Base-by-base conservation (phyloP, 257 asterid species). In the Dorcoceras hygrometricum region DNA sequence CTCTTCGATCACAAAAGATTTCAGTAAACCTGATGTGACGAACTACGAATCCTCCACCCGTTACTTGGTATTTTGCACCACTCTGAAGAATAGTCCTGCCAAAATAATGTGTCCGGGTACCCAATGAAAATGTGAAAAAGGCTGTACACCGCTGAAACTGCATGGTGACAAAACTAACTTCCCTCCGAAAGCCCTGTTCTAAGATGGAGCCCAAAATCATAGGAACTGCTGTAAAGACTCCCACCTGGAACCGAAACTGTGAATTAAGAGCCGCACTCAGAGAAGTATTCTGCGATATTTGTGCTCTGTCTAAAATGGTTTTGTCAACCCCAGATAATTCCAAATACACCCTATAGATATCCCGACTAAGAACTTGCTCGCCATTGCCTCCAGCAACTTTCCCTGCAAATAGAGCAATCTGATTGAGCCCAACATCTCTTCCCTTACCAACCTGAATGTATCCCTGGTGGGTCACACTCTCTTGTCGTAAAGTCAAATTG, bases 401-500 rank as follows among this genome's bases (percentile, higher is more conserved):
- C n/a, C n/a, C n/a, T n/a, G n/a, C n/a, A n/a, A n/a, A n/a, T n/a
- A n/a, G n/a, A n/a, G n/a, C n/a, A n/a, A n/a, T n/a, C n/a, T n/a
- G n/a, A n/a, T n/a, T n/a, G n/a, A n/a, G n/a, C n/a, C n/a, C n/a
- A n/a, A n/a, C n/a, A n/a, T 93, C 99, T 72, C 99, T 77, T 19
- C 99, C 99, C 84, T 93, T 93, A 77, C 99, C 99, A 71, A 93
- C 97, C 96, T 90, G 82, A n/a, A n/a, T n/a, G n/a, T n/a, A n/a
- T n/a, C n/a, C n/a, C n/a, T n/a, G n/a, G n/a, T n/a, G n/a, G n/a
- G n/a, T n/a, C n/a, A n/a, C n/a, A n/a, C n/a, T n/a, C n/a, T n/a
- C n/a, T n/a, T n/a, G n/a, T n/a, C n/a, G n/a, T n/a, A n/a, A n/a
- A n/a, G n/a, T n/a, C n/a, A n/a, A n/a, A n/a, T n/a, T n/a, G n/a